These are phyloP conservation scores for Ophiostoma pallidulum DNA, from an alignment of 2,329 filamentous ascomycete genomes.

Conservation along the genomic window DNA sequence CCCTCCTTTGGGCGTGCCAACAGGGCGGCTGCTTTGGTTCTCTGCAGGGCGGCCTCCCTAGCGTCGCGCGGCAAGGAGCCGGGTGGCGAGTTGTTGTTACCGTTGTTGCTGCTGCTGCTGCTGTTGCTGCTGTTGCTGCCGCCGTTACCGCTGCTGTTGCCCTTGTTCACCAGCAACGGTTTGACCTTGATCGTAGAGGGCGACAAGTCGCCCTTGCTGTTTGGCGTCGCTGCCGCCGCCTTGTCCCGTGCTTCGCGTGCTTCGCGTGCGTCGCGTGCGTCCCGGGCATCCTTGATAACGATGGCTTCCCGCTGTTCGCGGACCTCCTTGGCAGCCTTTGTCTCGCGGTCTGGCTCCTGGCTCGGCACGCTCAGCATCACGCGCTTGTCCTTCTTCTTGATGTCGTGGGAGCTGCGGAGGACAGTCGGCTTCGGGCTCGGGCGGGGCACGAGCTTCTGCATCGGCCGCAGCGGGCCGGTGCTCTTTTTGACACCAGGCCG, in stretches of 20 bases:
- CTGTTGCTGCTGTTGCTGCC: no score
- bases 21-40: constrained; percentile 9
- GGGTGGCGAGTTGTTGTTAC: not conserved
- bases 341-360: constrained; percentile 11
- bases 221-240: not conserved
- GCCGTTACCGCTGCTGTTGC: no score
- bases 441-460: constrained; percentile 12
- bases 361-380: not conserved
- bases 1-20: constrained; percentile 10
- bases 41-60: not conserved
- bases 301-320: constrained; percentile 14
- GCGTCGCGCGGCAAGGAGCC: not conserved
- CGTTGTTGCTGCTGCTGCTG: not conserved
- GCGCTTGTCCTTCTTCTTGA: constrained; percentile 10
- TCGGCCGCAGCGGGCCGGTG: constrained; percentile 13
- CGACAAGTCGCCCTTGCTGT: no score
- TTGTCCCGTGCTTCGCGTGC: not conserved
- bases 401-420: constrained; percentile 13
- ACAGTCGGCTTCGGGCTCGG: constrained; percentile 10
- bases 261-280: constrained; percentile 3
- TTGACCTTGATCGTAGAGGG: not conserved
- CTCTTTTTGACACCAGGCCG: constrained; percentile 13
- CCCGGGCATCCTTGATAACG: constrained; percentile 10
- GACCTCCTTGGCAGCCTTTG: constrained; percentile 10
- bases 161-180: no score